phyloP scores from a whole-genome alignment of 2,329 filamentous ascomycete genomes.

The Clathrospora elynae region DNA sequence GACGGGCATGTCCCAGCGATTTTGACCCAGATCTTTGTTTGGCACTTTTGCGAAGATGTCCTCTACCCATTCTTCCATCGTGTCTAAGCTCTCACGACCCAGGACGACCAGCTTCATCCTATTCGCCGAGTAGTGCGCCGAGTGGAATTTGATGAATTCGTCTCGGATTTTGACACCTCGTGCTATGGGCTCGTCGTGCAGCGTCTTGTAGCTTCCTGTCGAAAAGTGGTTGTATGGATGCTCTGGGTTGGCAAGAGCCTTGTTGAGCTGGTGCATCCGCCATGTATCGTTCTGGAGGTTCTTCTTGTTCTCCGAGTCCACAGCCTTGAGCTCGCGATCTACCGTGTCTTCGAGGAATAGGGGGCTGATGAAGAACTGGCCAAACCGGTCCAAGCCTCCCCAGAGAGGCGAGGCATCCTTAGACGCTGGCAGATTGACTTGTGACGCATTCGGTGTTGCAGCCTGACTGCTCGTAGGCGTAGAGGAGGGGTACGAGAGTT shows the following conservation, averaged over 20 bases:
- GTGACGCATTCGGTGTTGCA: slow-evolving; percentile 46
- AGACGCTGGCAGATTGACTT: slow-evolving; percentile 41
- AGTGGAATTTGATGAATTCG: slow-evolving; percentile 91
- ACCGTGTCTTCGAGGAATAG: slow-evolving; percentile 84
- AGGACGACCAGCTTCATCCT: slow-evolving; percentile 90
- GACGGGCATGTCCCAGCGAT: slow-evolving; percentile 69
- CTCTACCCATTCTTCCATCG: slow-evolving; percentile 80
- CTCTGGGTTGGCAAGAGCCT: slow-evolving; percentile 82
- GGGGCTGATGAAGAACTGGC: slow-evolving; percentile 90
- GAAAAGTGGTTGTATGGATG: slow-evolving; percentile 93
- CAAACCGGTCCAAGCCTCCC: slow-evolving; percentile 86
- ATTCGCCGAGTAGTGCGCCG: slow-evolving; percentile 89
- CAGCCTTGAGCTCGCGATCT: slow-evolving; percentile 83
- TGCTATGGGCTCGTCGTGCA: slow-evolving; percentile 80
- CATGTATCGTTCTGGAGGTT: slow-evolving; percentile 90
- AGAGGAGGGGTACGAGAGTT: slow-evolving; percentile 78
- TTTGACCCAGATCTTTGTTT: slow-evolving; percentile 77
- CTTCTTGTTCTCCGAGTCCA: slow-evolving; percentile 98
- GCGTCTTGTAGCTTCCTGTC: slow-evolving; percentile 83
- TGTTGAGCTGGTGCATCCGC: slow-evolving; percentile 85
- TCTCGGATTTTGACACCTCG: slow-evolving; percentile 82
- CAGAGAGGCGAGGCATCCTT: slow-evolving; percentile 66
- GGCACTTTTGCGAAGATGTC: slow-evolving; percentile 81
- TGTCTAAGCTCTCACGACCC: slow-evolving; percentile 79
- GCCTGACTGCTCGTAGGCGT: slow-evolving; percentile 58